Conservation (phyloP, 1,284 basidiomycete species). For the Rhodotorula mucilaginosa region DNA sequence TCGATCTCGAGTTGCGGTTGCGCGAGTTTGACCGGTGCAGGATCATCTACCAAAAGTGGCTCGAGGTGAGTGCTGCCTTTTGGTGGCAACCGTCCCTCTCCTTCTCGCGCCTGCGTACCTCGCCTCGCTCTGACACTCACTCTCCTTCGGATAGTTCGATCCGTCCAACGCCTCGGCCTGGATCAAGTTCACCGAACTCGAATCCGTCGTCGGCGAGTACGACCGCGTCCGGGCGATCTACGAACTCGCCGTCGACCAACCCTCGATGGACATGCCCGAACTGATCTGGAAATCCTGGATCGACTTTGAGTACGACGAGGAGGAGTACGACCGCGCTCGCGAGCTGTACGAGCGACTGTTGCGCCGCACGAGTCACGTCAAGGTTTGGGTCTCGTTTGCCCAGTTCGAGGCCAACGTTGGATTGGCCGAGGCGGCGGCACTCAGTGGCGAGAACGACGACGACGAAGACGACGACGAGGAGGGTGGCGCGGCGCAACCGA, state of each 20-base stretch:
- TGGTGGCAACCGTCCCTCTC: background rate
- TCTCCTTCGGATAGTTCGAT: slow-evolving; percentile 62
- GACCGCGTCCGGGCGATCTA: slow-evolving; percentile 90
- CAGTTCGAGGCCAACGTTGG: slow-evolving; percentile 48
- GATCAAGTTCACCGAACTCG: slow-evolving; percentile 96
- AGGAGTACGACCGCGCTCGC: slow-evolving; percentile 80
- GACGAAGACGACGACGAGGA: slow-evolving; percentile 72
- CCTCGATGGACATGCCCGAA: slow-evolving; percentile 95
- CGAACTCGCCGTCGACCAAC: slow-evolving; percentile 88
- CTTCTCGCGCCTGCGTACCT: background rate
- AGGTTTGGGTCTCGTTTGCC: slow-evolving; percentile 59
- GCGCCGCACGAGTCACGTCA: slow-evolving; percentile 85
- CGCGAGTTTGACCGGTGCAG: slow-evolving; percentile 91
- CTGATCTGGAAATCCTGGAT: slow-evolving; percentile 71
- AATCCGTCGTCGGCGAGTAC: slow-evolving; percentile 86
- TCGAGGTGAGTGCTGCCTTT: slow-evolving; percentile 61
- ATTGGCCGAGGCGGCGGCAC: slow-evolving; percentile 42
- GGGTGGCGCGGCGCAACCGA: slow-evolving; percentile 61
- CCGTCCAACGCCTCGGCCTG: slow-evolving; percentile 85
- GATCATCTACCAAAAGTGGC: slow-evolving; percentile 88
- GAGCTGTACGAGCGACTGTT: slow-evolving; percentile 88
- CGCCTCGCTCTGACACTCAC: too few relatives aligned
- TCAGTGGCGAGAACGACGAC: slow-evolving; percentile 55
- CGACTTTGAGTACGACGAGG: slow-evolving; percentile 93
- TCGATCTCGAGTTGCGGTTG: slow-evolving; percentile 76